Evolutionary conservation across 2,329 filamentous ascomycete genomes (phyloP), one percentile per base, ranked within the genome.

Genomic region (Botrytis aclada): DNA sequence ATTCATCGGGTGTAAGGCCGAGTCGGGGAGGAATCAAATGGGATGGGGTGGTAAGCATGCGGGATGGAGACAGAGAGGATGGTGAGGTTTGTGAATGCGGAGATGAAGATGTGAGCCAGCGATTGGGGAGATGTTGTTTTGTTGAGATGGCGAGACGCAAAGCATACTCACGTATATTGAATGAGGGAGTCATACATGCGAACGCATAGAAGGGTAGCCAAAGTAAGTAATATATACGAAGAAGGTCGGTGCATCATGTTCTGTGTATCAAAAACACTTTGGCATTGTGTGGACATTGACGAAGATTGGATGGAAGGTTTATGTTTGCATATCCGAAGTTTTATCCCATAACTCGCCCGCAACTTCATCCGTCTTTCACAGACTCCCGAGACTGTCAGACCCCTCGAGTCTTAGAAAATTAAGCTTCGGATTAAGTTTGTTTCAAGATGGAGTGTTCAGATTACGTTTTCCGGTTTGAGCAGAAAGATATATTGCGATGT

Each of bases 91-190:
- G 10, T n/a, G 10, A 58, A 25, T 45, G 20, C 51, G 32, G 45
- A 39, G 25, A 41, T 22, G 39, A n/a, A 64, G 22, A 25, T 45
- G n/a, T 32, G 9, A 64, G 39, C 2, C 3, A 22, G n/a, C 29
- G 20, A 45, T 45, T 64, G 62, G 41, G 16, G 41, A 64, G 29
- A 64, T 34, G 29, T 22, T 32, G 41, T 45, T 64, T 64, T 64
- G 62, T 64, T 64, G 62, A 64, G 62, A 64, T 45, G 10, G 39
- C 39, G n/a, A 64, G 62, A 45, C 18, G 41, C 41, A 64, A 64
- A 34, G n/a, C 62, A 45, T 45, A 22, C n/a, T 64, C n/a, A 64
- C n/a, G 41, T 25, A 64, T 45, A 32, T 45, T 25, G 20, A 47
- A 47, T 34, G 62, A 65, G 62, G 41, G 41, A n/a, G 20, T 47